Conservation (phyloP, 148 eudicot genomes). For the Salicornia ramosissima region DNA sequence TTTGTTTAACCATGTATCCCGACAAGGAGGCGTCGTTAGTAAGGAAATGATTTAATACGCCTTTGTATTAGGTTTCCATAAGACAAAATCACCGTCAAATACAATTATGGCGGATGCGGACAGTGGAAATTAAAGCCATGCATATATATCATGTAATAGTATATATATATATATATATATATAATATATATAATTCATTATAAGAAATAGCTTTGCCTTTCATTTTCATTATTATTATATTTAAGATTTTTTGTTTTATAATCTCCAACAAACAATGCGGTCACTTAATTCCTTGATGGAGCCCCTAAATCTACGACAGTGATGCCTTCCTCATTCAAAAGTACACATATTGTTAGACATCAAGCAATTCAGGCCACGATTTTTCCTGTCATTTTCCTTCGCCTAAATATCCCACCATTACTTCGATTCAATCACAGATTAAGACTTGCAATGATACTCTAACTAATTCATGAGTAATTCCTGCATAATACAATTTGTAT, state of each 20-base stretch:
- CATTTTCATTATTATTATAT: too few species aligned
- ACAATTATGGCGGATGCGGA: neutral
- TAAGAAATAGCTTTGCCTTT: too few species aligned
- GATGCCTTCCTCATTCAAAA: neutral
- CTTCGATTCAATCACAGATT: neutral
- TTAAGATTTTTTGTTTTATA: neutral
- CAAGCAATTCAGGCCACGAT: neutral
- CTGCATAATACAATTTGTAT: too few species aligned
- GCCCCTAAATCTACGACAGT: constrained; percentile 11
- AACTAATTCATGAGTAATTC: neutral
- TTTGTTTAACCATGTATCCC: too few species aligned
- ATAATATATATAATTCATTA: too few species aligned
- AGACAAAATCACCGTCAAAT: neutral
- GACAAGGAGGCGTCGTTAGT: neutral
- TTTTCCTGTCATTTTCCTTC: neutral
- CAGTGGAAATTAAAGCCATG: neutral
- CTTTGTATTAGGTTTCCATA: neutral
- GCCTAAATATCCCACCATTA: neutral
- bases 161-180: too few species aligned
- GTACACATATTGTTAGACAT: neutral
- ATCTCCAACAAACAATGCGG: neutral
- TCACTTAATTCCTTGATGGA: constrained; percentile 14
- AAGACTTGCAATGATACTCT: neutral
- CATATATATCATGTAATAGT: neutral
- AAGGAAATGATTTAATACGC: neutral